A percentile compares a stretch with the other conserved stretches of the same genome.
Conservation (phyloP, 2,329 filamentous ascomycete genomes). For the Monosporascus ibericus region DNA sequence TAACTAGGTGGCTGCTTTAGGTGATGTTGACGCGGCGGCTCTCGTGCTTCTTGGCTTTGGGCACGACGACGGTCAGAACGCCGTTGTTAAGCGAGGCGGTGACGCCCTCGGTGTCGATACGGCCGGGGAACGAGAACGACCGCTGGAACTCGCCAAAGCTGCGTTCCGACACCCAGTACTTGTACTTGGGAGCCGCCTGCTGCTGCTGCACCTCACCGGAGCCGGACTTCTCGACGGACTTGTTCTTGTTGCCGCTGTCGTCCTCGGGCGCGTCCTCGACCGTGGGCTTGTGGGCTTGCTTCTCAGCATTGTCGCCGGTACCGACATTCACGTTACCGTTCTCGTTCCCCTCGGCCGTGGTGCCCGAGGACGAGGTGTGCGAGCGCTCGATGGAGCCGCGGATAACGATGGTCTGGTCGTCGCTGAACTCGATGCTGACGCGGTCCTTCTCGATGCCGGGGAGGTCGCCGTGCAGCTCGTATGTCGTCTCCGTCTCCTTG, state of each 20-base stretch:
- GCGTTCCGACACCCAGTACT: slow-evolving; percentile 68
- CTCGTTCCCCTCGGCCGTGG: slow-evolving; percentile 35
- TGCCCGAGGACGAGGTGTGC: slow-evolving; percentile 49
- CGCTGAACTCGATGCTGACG: slow-evolving; percentile 72
- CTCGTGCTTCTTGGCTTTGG: slow-evolving; percentile 59
- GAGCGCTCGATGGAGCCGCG: slow-evolving; percentile 62
- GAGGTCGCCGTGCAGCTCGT: slow-evolving; percentile 76
- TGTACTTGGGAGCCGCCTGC: slow-evolving; percentile 30
- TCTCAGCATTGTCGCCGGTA: slow-evolving; percentile 2
- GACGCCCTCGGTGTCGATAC: slow-evolving; percentile 57
- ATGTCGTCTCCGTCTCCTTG: slow-evolving; percentile 60
- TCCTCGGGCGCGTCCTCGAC: slow-evolving; percentile 55
- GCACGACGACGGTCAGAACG: slow-evolving; percentile 56
- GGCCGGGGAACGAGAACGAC: slow-evolving; percentile 60
- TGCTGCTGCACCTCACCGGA: slow-evolving; percentile 11
- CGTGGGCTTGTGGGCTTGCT: slow-evolving; percentile 48
- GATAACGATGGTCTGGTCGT: slow-evolving; percentile 66
- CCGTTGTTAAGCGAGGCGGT: slow-evolving; percentile 59
- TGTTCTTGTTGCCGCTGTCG: slow-evolving; percentile 16
- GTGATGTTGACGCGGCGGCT: slow-evolving; percentile 48
- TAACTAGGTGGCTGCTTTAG: slow-evolving; percentile 28
- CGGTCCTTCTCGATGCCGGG: slow-evolving; percentile 70
- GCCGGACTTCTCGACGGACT: slow-evolving; percentile 23
- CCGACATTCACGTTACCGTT: slow-evolving; percentile 8
- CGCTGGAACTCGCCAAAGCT: slow-evolving; percentile 62